Percentiles rank a stretch among this genome's conserved stretches.
Evolutionary conservation across 2,329 filamentous ascomycete genomes (phyloP).

Genomic region (Ascochyta koolunga): DNA sequence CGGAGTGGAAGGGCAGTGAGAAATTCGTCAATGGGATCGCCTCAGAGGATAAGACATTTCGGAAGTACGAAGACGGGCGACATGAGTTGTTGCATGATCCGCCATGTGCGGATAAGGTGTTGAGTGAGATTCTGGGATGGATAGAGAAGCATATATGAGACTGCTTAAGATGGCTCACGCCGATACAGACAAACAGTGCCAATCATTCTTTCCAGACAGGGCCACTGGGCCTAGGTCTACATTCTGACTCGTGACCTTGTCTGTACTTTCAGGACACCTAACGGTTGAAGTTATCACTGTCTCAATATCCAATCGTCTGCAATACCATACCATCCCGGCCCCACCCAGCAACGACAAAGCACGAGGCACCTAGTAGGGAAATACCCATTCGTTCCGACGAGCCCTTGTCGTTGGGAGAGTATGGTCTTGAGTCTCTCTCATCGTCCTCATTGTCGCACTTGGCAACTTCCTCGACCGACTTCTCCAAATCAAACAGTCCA

Average conservation of each 20-base stretch:
- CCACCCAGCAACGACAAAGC: not conserved
- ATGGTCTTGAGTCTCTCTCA: not conserved
- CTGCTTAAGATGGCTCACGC: no score
- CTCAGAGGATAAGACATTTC: constrained; percentile 2
- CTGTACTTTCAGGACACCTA: no score
- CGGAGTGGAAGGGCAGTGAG: constrained; percentile 11
- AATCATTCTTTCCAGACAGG: no score
- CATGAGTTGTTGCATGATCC: constrained; percentile 15
- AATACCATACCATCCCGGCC: not conserved
- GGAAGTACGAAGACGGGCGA: constrained; percentile 7
- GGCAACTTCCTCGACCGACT: not conserved
- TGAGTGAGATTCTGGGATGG: constrained; percentile 4
- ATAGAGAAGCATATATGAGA: not conserved
- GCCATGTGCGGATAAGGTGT: constrained; percentile 5
- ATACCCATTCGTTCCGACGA: not conserved
- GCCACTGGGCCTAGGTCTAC: no score
- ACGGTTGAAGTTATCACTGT: no score
- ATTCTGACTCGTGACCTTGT: no score
- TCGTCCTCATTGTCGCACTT: not conserved
- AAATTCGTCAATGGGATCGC: constrained; percentile 2
- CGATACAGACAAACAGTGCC: no score
- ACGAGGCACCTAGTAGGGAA: not conserved
- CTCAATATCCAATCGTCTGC: not conserved
- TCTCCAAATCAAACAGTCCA: not conserved
- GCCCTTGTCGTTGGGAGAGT: not conserved